Percentiles rank a stretch among this genome's conserved stretches.
These are phyloP conservation scores for Eremothecium cymbalariae DNA, from an alignment of 1,139 yeast species.

Conservation along the genomic window DNA sequence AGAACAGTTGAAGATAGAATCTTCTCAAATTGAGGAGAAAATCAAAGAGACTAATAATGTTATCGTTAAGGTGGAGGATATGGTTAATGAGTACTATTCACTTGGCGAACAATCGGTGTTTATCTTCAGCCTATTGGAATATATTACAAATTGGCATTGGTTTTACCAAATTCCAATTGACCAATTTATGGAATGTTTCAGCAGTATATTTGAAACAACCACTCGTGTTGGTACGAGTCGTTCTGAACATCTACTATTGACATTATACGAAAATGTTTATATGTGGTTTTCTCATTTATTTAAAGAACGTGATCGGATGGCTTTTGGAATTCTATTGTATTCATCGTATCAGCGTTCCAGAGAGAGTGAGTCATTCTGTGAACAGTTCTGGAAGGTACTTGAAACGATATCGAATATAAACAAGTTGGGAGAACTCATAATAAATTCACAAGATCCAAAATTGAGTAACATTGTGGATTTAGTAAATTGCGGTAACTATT, in stretches of 20 bases:
- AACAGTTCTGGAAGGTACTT: conserved; percentile 3
- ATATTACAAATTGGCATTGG: conserved; percentile 37
- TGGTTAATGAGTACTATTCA: conserved; percentile 41
- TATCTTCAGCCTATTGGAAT: conserved; percentile 41
- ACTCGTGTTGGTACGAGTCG: conserved; percentile 8
- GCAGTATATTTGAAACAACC: conserved; percentile 32
- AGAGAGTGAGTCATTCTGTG: conserved; percentile 6
- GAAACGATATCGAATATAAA: not conserved
- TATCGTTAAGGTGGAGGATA: conserved; percentile 45
- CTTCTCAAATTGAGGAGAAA: conserved; percentile 46
- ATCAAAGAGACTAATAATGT: conserved; percentile 48
- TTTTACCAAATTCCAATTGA: conserved; percentile 55
- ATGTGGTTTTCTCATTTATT: conserved; percentile 44
- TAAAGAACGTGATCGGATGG: conserved; percentile 40
- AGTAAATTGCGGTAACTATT: not conserved
- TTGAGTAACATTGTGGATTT: not conserved
- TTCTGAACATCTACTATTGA: conserved; percentile 30
- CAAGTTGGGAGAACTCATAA: not conserved
- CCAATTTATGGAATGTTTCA: conserved; percentile 39
- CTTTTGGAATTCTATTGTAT: conserved; percentile 32
- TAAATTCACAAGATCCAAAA: not conserved
- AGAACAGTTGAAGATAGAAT: conserved; percentile 57
- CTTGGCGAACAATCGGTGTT: conserved; percentile 50
- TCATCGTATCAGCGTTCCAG: conserved; percentile 3
- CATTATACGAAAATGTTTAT: conserved; percentile 43